Evolutionary conservation across 2,329 filamentous ascomycete species (phyloP), one percentile per base, ranked within the genome.

Genomic region (Curvularia lunata): DNA sequence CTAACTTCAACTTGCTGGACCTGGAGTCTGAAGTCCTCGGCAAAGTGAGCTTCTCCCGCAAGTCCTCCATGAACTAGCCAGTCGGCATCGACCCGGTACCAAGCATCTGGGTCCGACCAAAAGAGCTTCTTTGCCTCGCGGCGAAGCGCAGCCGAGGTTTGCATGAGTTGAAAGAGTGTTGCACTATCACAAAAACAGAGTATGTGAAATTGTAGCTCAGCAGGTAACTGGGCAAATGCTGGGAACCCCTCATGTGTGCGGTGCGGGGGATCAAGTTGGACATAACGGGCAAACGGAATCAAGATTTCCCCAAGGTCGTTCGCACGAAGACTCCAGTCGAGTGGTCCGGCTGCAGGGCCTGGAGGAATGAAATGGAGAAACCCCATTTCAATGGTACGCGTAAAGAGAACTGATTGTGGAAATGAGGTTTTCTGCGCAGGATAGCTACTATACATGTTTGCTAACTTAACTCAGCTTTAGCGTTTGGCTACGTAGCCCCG

Each of bases 121-220:
- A 51, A 51, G 8, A 9, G 27, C 16, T 51, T 51, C 4, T 25
- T 23, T 5, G 38, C 48, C 43, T 65, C 56, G n/a, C 41, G 4
- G 1, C 58, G 59, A 9, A 41, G 53, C 4, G 40, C 10, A 16
- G 12, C 37, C 13, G 62, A 66, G 1, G 58, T 52, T 2, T 56
- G 59, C 59, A 66, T 66, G 25, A 66, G 58, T 46, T 56, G 58
- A 27, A 65, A 66, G n/a, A 63, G 54, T 12, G 58, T 62, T 19
- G 55, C 46, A 40, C 25, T 30, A 45, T 60, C 38, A 38, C 58
- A 66, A 18, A 58, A 64, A 19, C 43, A 12, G 8, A 66, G 12
- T 32, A 64, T 48, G 13, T 53, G 41, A 40, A 40, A 43, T 52
- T 66, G 58, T 10, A 66, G 54, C 42, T 64, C 61, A 9, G 41